phyloP scores from a whole-genome alignment of 495 filamentous ascomycete species.

The Aspergillus panamensis region DNA sequence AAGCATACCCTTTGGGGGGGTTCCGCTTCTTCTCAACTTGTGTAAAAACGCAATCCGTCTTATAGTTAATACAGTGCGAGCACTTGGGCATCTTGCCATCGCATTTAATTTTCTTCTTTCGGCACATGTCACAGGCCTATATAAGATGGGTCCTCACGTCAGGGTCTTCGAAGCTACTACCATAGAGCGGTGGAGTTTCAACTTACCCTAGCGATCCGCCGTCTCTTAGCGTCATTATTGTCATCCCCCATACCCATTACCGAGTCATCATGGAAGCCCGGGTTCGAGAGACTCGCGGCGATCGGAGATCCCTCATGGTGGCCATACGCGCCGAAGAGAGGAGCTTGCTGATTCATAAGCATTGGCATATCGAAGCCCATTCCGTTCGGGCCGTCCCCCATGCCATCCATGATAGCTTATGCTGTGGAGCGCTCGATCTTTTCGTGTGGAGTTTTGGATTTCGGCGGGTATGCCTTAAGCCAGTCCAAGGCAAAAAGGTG shows the following conservation, averaged over 20 bases:
- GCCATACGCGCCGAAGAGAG: slow-evolving; percentile 64
- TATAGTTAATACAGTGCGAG: slow-evolving; percentile 96
- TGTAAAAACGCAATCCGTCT: slow-evolving; percentile 95
- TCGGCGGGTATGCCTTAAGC: slow-evolving; percentile 20
- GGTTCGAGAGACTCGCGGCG: slow-evolving; percentile 53
- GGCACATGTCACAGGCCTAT: slow-evolving; percentile 97
- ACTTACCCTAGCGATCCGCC: slow-evolving; percentile 85
- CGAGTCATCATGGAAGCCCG: slow-evolving; percentile 57
- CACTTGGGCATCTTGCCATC: slow-evolving; percentile 95
- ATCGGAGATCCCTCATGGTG: slow-evolving; percentile 60
- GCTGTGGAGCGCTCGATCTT: slow-evolving; percentile 3
- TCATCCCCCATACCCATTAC: slow-evolving; percentile 55
- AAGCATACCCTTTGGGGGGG: slow-evolving; percentile 86
- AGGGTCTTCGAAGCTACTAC: not conserved
- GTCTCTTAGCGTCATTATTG: slow-evolving; percentile 74
- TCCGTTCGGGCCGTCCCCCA: slow-evolving; percentile 40
- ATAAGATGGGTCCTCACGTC: slow-evolving; percentile 5
- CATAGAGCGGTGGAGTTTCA: not conserved
- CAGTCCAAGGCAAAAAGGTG: slow-evolving; percentile 7
- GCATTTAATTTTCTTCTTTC: slow-evolving; percentile 99
- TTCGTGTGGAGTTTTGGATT: slow-evolving; percentile 19
- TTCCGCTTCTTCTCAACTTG: slow-evolving; percentile 98
- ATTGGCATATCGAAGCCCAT: slow-evolving; percentile 44
- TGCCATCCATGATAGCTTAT: slow-evolving; percentile 35
- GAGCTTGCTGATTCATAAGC: slow-evolving; percentile 60